Conservation (phyloP, 768 basidiomycete species). For the Pluteus cervinus region DNA sequence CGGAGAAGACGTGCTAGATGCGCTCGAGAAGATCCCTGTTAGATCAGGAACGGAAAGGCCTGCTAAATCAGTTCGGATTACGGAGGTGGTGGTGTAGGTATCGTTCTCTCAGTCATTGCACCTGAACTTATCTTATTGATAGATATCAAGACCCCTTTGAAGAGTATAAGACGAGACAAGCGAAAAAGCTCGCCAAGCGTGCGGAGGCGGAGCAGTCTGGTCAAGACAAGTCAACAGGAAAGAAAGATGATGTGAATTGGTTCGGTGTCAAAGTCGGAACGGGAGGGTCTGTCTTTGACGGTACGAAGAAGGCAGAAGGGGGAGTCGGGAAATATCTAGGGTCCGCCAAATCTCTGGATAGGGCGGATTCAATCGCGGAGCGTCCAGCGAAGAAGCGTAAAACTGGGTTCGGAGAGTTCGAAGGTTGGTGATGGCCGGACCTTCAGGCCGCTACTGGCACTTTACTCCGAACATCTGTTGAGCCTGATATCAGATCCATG, state of each 20-base stretch:
- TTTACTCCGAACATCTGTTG: too few species aligned
- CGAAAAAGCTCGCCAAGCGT: slow-evolving; percentile 66
- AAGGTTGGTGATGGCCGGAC: slow-evolving; percentile 61
- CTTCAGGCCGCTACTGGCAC: too few species aligned
- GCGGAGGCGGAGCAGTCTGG: slow-evolving; percentile 32
- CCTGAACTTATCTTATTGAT: slow-evolving; percentile 8
- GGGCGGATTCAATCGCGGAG: slow-evolving; percentile 23
- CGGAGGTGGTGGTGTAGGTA: slow-evolving; percentile 79
- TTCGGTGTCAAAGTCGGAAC: slow-evolving; percentile 82
- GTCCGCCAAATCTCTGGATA: slow-evolving; percentile 23
- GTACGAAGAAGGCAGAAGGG: slow-evolving; percentile 26
- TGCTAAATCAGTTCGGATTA: slow-evolving; percentile 78
- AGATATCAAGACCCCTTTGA: slow-evolving; percentile 96
- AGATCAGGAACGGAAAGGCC: slow-evolving; percentile 87
- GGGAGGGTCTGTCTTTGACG: slow-evolving; percentile 20
- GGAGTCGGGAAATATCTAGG: slow-evolving; percentile 82
- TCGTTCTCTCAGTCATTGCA: not conserved
- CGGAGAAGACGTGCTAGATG: slow-evolving; percentile 84
- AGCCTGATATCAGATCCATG: too few species aligned
- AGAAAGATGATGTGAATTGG: slow-evolving; percentile 76
- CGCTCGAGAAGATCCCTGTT: slow-evolving; percentile 73
- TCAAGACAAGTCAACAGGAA: slow-evolving; percentile 36
- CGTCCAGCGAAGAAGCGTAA: slow-evolving; percentile 76
- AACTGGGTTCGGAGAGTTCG: slow-evolving; percentile 88
- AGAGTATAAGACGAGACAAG: slow-evolving; percentile 79